Percentiles rank a stretch among this genome's conserved stretches.
Conservation (phyloP, 1,139 yeast genomes). For the Geotrichum cucujoidarum region DNA sequence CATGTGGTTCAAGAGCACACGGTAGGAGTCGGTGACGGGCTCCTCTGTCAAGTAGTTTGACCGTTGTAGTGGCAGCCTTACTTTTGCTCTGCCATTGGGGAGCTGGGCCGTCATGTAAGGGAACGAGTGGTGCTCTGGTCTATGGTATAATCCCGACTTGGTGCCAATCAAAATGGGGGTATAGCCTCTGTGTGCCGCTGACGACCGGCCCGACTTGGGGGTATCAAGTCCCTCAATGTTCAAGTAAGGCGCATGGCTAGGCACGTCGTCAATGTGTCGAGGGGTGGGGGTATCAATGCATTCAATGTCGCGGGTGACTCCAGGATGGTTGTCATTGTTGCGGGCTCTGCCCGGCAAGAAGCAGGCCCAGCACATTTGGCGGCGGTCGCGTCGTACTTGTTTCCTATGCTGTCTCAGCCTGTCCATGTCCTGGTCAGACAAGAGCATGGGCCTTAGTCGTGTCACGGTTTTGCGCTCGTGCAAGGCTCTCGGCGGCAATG, state of each 20-base stretch:
- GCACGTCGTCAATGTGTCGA: neutral
- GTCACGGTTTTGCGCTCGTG: constrained; percentile 3
- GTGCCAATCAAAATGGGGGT: neutral
- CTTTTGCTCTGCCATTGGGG: neutral
- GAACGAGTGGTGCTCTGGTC: constrained; percentile 3
- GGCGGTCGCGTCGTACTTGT: constrained; percentile 9
- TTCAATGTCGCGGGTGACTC: neutral
- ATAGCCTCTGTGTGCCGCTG: neutral
- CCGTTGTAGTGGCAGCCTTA: constrained; percentile 1
- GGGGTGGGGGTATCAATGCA: constrained; percentile 1
- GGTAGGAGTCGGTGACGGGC: constrained; percentile 10
- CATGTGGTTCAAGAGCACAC: constrained; percentile 14
- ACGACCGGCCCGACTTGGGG: constrained; percentile 3
- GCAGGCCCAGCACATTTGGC: constrained; percentile 11
- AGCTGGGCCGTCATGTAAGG: neutral
- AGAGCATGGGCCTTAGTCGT: constrained; percentile 1
- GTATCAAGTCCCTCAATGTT: constrained; percentile 16
- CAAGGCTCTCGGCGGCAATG: constrained; percentile 5
- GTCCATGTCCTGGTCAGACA: constrained; percentile 11
- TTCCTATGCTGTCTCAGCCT: constrained; percentile 9
- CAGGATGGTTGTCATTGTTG: neutral
- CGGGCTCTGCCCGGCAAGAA: neutral
- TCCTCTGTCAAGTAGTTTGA: constrained; percentile 1
- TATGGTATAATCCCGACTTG: neutral
- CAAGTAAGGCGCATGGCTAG: constrained; percentile 2